Evolutionary conservation across 441 rosid species (phyloP).

Genomic region (Eruca vesicaria): DNA sequence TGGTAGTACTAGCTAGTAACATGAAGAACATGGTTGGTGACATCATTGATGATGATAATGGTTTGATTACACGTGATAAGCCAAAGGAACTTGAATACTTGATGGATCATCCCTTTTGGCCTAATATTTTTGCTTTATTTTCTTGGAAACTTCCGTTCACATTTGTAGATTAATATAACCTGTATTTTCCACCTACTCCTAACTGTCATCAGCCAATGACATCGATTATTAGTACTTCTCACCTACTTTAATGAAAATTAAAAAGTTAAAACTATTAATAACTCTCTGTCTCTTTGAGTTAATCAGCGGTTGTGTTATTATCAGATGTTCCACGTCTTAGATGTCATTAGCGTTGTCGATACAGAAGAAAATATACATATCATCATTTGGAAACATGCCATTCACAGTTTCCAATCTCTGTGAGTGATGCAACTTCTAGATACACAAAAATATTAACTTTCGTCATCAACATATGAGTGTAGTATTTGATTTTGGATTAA

Average conservation of each 20-base stretch:
- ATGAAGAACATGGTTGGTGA: constrained; percentile 13
- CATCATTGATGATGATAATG: constrained; percentile 17
- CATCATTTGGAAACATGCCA: neutral
- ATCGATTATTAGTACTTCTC: neutral
- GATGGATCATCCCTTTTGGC: neutral
- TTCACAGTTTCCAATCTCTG: neutral
- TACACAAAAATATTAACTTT: neutral
- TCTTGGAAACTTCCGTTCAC: constrained; percentile 12
- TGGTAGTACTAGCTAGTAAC: neutral
- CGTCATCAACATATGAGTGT: neutral
- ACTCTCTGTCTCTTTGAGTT: neutral
- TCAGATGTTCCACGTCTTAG: constrained; percentile 17
- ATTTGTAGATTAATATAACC: neutral
- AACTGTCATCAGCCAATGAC: constrained; percentile 16
- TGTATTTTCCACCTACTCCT: neutral
- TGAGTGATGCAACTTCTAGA: neutral
- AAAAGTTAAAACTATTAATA: too few species aligned
- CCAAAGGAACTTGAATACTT: too few species aligned
- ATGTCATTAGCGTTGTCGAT: constrained; percentile 18
- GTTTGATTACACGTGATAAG: constrained; percentile 4
- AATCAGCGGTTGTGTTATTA: neutral
- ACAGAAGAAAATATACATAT: neutral
- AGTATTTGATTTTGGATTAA: neutral
- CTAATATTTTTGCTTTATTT: neutral
- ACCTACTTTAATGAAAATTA: neutral